Evolutionary conservation across 2,329 filamentous ascomycete species (phyloP), one percentile per base, ranked within the genome.

Genomic region (Fusarium longipes): DNA sequence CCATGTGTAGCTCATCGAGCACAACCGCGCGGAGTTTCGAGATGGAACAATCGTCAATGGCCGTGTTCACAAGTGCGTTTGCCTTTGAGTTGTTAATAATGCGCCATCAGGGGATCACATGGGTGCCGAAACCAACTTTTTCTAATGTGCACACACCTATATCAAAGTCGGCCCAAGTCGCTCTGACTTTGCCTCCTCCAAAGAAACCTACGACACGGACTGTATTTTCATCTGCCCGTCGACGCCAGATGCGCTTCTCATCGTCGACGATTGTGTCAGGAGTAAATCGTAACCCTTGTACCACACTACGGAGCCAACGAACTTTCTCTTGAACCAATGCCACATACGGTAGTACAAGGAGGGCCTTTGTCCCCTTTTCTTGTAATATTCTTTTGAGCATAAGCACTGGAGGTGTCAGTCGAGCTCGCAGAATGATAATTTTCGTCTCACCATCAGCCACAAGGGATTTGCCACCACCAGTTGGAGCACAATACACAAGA

Each of bases 261-360:
- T 76, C 74, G 24, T 77, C 74, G 56, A 77, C 73, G 29, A 67
- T 77, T 59, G 74, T 78, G 43, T 71, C 67, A 10, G 78, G 68
- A 1, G 79, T 63, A 18, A 75, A 81, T 49, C 80, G 78, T 52
- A 93, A 82, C 25, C 85, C 87, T 63, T 89, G 82, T 5, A 92
- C 88, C 18, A 92, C 80, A 47, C 83, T 87, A 29, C 90, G 86
- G 39, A 94, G 80, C 90, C 91, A 93, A 54, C 87, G 86, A 30
- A 92, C 84, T 75, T 93, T 93, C 76, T 94, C 91, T 74, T 93
- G 91, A 0, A 94, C 91, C 5, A 94, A 83, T 18, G 91, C 91
- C 67, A 93, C 90, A 77, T 93, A 94, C 0, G 91, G 91, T 18
- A 93, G 82, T 20, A 93, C 88, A 18, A 93, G 79, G 14, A 94